Percentiles rank a stretch among this genome's conserved stretches.
Evolutionary conservation across 495 filamentous ascomycete species (phyloP).

Genomic region (Neurospora discreta): DNA sequence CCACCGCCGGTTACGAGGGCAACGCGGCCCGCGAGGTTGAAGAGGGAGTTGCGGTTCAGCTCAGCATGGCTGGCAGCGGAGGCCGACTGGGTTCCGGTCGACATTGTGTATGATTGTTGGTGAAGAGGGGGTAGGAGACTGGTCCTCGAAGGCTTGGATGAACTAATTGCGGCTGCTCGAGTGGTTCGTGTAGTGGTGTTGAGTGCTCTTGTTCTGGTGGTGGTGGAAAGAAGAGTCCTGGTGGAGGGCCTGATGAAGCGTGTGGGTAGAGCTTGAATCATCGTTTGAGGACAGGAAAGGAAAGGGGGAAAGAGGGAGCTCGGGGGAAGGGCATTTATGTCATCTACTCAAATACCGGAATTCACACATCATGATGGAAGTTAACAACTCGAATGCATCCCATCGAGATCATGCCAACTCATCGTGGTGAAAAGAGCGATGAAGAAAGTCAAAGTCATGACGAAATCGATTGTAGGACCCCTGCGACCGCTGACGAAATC

Average conservation of each 20-base stretch:
- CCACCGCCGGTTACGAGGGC: constrained; percentile 48
- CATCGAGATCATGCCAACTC: not conserved
- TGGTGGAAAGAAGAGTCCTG: constrained; percentile 1
- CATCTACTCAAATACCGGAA: no score
- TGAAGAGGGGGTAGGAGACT: not conserved
- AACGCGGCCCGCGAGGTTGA: constrained; percentile 50
- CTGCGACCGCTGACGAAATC: not conserved
- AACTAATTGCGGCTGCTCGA: not conserved
- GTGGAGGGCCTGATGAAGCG: not conserved
- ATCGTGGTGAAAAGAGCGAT: not conserved
- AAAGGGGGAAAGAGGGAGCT: not conserved
- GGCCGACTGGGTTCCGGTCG: constrained; percentile 24
- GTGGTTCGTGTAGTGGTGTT: not conserved
- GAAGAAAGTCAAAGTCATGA: not conserved
- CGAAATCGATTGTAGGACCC: not conserved
- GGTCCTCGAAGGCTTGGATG: not conserved
- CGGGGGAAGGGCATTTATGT: not conserved
- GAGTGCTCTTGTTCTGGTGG: constrained; percentile 1
- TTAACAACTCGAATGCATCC: not conserved
- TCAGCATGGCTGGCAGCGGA: constrained; percentile 26
- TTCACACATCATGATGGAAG: no score
- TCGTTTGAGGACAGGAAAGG: not conserved
- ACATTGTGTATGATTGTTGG: constrained; percentile 26
- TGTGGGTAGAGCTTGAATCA: not conserved
- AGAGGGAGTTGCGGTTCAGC: constrained; percentile 44